These are phyloP conservation scores for Boletus sensibilis DNA, from an alignment of 768 basidiomycete genomes.

Conservation along the genomic window DNA sequence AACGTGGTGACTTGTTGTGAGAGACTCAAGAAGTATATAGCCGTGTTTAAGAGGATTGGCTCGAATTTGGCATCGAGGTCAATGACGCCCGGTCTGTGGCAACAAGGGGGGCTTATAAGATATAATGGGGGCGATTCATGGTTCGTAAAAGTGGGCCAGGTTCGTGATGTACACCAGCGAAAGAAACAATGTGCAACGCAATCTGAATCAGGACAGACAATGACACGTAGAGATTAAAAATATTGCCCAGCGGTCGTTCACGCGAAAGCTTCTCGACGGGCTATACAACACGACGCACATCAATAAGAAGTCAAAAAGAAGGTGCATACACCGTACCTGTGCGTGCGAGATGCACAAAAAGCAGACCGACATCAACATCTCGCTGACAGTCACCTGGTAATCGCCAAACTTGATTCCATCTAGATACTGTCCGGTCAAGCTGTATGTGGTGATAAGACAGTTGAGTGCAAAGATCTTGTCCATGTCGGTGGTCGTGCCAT, in stretches of 20 bases:
- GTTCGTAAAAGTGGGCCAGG: conserved; percentile 72
- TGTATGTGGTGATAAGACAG: no score
- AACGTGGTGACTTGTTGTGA: conserved; percentile 99
- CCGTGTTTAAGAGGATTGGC: conserved; percentile 90
- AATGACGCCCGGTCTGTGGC: conserved; percentile 61
- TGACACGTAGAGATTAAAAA: conserved; percentile 95
- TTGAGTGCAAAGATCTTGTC: no score
- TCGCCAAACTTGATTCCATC: no score
- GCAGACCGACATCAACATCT: conserved; percentile 91
- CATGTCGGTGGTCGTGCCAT: no score
- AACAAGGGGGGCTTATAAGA: background rate
- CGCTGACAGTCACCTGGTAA: no score
- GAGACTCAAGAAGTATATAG: conserved; percentile 91
- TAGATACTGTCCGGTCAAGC: no score
- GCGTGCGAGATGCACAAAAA: conserved; percentile 97
- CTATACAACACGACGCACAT: conserved; percentile 50
- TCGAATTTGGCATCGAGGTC: conserved; percentile 97
- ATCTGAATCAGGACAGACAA: conserved; percentile 91
- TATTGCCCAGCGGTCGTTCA: conserved; percentile 90
- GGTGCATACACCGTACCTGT: conserved; percentile 55
- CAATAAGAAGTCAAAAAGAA: background rate
- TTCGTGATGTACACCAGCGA: conserved; percentile 92
- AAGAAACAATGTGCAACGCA: conserved; percentile 82
- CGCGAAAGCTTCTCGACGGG: conserved; percentile 92
- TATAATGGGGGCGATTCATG: conserved; percentile 46